These are phyloP conservation scores for Candida sanyaensis DNA, from an alignment of 1,139 yeast species.

Conservation along the genomic window DNA sequence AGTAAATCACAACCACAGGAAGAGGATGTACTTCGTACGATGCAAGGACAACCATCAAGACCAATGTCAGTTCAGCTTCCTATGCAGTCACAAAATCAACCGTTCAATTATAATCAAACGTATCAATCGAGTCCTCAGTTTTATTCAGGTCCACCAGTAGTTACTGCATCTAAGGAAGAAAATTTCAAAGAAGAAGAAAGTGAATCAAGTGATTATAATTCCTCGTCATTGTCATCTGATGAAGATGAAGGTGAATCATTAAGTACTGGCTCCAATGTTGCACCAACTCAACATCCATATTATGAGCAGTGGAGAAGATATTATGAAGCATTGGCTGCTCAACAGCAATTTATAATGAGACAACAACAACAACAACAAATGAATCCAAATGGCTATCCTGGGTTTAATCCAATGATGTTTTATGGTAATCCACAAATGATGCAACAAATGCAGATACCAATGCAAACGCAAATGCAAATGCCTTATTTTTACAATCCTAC, in stretches of 20 bases:
- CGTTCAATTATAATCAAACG: neutral
- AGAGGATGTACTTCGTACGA: too few species aligned
- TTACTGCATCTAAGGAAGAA: neutral
- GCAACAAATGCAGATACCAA: slow-evolving; percentile 7
- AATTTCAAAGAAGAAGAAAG: slow-evolving; percentile 4
- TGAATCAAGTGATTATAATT: neutral
- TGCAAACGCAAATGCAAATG: slow-evolving; percentile 3
- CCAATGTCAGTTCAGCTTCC: too few species aligned
- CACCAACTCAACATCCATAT: slow-evolving; percentile 22
- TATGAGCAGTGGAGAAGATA: slow-evolving; percentile 33
- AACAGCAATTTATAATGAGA: slow-evolving; percentile 18
- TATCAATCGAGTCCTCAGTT: slow-evolving; percentile 1
- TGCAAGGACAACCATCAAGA: too few species aligned
- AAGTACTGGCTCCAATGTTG: slow-evolving; percentile 11
- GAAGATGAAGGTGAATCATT: slow-evolving; percentile 18
- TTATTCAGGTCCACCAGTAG: neutral
- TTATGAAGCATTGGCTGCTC: slow-evolving; percentile 26
- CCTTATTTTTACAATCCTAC: slow-evolving; percentile 11
- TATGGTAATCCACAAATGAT: slow-evolving; percentile 11
- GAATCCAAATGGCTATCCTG: slow-evolving; percentile 3
- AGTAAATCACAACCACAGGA: neutral
- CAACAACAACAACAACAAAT: slow-evolving; percentile 12
- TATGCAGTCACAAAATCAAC: neutral
- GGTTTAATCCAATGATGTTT: slow-evolving; percentile 14
- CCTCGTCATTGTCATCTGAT: neutral